Evolutionary conservation across 768 basidiomycete species (phyloP).

Genomic region (Lactarius sp.): DNA sequence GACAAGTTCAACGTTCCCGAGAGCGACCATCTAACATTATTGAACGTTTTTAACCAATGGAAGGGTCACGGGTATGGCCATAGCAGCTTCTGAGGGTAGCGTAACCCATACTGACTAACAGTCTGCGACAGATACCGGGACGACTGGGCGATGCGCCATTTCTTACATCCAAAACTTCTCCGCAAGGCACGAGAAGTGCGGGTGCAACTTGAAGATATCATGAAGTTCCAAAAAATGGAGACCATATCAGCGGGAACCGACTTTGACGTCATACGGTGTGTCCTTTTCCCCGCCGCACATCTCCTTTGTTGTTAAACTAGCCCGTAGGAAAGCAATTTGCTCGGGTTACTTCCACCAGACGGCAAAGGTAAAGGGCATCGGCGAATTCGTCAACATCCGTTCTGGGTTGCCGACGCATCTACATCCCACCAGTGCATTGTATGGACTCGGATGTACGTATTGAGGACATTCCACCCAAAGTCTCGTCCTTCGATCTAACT

Average conservation of each 20-base stretch:
- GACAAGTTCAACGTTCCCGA: conserved; percentile 99
- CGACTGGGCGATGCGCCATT: conserved; percentile 93
- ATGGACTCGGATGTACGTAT: conserved; percentile 85
- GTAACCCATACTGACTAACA: background rate
- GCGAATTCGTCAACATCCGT: conserved; percentile 96
- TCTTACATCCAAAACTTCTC: conserved; percentile 92
- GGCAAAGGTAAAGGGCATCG: conserved; percentile 96
- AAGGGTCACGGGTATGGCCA: conserved; percentile 80
- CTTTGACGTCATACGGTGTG: conserved; percentile 80
- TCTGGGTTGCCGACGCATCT: conserved; percentile 93
- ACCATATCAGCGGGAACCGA: conserved; percentile 89
- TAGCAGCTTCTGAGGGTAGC: no score
- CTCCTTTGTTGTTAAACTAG: background rate
- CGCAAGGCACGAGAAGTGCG: conserved; percentile 95
- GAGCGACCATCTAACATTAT: conserved; percentile 90
- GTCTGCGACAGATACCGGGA: conserved; percentile 65
- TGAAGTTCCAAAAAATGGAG: conserved; percentile 98
- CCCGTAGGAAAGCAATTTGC: conserved; percentile 84
- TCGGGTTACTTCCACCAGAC: conserved; percentile 99
- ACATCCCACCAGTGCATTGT: conserved; percentile 94
- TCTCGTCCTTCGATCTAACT: conserved; percentile 1
- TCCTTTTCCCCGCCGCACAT: conserved; percentile 3
- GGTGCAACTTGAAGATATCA: conserved; percentile 94
- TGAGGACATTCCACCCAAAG: background rate
- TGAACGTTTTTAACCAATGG: conserved; percentile 99